These are phyloP conservation scores for Botrytis deweyae DNA, from an alignment of 2,329 filamentous ascomycete genomes.

Conservation along the genomic window DNA sequence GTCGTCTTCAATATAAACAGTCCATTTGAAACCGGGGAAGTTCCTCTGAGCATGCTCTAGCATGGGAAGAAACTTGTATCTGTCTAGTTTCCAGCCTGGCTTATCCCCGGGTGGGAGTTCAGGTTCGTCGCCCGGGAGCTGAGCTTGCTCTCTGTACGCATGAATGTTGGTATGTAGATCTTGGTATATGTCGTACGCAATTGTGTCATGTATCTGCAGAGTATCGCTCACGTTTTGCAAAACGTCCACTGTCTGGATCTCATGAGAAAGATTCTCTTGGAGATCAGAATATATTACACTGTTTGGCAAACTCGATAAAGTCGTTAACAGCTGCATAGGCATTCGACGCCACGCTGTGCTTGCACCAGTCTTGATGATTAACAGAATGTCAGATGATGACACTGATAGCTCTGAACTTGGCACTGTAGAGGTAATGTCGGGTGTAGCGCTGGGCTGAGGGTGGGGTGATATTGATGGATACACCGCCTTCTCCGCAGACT, in stretches of 20 bases:
- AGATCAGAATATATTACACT: conserved; percentile 11
- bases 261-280: background rate
- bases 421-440: background rate
- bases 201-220: conserved; percentile 15
- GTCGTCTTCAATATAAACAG: conserved; percentile 26
- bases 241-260: conserved; percentile 11
- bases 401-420: background rate
- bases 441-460: background rate
- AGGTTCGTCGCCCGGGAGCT: conserved; percentile 22
- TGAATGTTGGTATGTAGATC: background rate
- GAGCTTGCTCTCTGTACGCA: conserved; percentile 22
- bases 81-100: conserved; percentile 23
- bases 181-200: conserved; percentile 12
- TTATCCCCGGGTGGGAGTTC: background rate
- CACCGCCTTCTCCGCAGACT: conserved; percentile 5
- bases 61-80: conserved; percentile 27
- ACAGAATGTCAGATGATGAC: conserved; percentile 20
- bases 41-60: conserved; percentile 16
- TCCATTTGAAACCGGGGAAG: conserved; percentile 22
- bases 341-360: conserved; percentile 23
- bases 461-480: conserved; percentile 4
- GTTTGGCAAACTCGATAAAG: background rate
- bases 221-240: conserved; percentile 19
- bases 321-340: conserved; percentile 23
- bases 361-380: conserved; percentile 25